Percentiles rank a stretch among this genome's conserved stretches.
These are phyloP conservation scores for Nicotiana otophora DNA, from an alignment of 257 asterid genomes.

Conservation along the genomic window DNA sequence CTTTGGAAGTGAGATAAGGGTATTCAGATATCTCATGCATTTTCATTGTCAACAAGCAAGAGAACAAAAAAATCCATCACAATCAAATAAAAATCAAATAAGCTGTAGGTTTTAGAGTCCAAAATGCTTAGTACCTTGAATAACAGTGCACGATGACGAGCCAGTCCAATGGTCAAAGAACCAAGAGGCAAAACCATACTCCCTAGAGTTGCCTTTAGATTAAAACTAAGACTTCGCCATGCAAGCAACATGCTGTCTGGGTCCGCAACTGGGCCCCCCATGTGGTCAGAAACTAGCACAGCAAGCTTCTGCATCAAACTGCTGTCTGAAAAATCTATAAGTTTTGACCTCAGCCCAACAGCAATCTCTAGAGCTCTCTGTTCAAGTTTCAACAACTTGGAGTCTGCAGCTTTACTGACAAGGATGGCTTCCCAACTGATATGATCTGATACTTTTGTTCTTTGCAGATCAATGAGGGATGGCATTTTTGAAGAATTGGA, in stretches of 20 bases:
- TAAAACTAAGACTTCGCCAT: constrained; percentile 65
- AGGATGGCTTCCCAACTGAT: constrained; percentile 89
- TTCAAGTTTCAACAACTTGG: constrained; percentile 75
- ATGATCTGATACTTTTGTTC: constrained; percentile 56
- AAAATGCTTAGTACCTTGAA: constrained; percentile 63
- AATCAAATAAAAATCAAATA: neutral
- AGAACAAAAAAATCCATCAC: neutral
- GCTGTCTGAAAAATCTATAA: constrained; percentile 30
- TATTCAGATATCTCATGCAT: neutral
- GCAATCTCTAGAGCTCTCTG: constrained; percentile 68
- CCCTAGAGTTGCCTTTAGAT: constrained; percentile 61
- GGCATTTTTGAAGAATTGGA: constrained; percentile 86
- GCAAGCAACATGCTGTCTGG: constrained; percentile 72
- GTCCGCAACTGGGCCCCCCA: constrained; percentile 96
- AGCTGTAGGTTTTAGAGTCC: neutral
- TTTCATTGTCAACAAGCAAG: neutral
- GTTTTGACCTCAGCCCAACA: constrained; percentile 40
- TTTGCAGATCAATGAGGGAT: constrained; percentile 85
- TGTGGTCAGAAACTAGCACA: constrained; percentile 66
- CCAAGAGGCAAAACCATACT: constrained; percentile 97
- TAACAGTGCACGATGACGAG: constrained; percentile 97
- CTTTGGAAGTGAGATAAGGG: neutral
- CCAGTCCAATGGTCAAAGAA: constrained; percentile 76
- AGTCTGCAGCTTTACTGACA: constrained; percentile 70
- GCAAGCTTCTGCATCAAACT: constrained; percentile 68